These are phyloP conservation scores for Craterostigma plantagineum DNA, from an alignment of 257 asterid genomes.

Conservation along the genomic window DNA sequence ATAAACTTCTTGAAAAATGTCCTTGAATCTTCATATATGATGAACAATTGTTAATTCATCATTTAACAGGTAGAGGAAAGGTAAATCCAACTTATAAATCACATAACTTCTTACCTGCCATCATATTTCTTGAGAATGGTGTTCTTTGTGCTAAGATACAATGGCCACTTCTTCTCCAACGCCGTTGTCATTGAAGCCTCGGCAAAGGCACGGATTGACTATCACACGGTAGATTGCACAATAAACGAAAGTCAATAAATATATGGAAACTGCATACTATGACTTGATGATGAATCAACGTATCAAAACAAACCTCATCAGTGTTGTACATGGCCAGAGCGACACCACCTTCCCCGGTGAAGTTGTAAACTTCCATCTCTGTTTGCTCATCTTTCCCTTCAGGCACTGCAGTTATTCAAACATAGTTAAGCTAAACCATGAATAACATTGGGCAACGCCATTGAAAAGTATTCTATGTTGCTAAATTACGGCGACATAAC, in stretches of 20 bases:
- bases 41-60: background rate
- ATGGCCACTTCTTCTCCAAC: slow-evolving; percentile 85
- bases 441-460: background rate
- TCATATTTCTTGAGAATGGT: slow-evolving; percentile 95
- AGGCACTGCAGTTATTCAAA: slow-evolving; percentile 39
- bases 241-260: slow-evolving; percentile 1
- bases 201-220: slow-evolving; percentile 82
- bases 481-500: background rate
- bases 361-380: slow-evolving; percentile 74
- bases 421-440: background rate
- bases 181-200: slow-evolving; percentile 94
- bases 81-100: background rate
- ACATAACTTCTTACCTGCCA: slow-evolving; percentile 48
- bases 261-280: too few relatives aligned
- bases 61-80: background rate
- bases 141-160: slow-evolving; percentile 94
- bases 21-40: slow-evolving; percentile 63
- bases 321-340: slow-evolving; percentile 98
- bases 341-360: slow-evolving; percentile 96
- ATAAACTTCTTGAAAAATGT: slow-evolving; percentile 89
- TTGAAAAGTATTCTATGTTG: background rate
- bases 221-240: too few relatives aligned
- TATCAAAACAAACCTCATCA: slow-evolving; percentile 59
- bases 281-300: background rate
- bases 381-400: slow-evolving; percentile 63